These are phyloP conservation scores for Neofusicoccum cordaticola DNA, from an alignment of 2,329 filamentous ascomycete species.

Conservation along the genomic window DNA sequence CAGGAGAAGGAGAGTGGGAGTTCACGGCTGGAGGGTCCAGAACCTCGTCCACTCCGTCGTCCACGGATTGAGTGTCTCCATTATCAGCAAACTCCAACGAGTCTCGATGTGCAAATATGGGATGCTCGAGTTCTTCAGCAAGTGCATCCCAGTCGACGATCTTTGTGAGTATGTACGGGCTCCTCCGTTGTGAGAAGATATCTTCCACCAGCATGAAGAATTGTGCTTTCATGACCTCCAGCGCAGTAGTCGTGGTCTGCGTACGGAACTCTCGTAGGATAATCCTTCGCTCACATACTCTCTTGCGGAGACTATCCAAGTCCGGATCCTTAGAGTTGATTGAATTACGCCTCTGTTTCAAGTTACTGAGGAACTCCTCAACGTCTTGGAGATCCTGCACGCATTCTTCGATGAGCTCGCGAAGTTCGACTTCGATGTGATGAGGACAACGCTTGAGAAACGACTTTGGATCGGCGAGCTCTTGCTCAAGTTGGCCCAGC, in stretches of 20 bases:
- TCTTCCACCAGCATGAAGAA: background rate
- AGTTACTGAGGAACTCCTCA: background rate
- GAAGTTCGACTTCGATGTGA: conserved; percentile 1
- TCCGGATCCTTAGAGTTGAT: background rate
- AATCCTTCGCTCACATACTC: background rate
- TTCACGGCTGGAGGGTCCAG: background rate
- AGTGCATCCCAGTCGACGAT: conserved; percentile 14
- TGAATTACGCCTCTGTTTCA: background rate
- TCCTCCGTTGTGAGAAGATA: background rate
- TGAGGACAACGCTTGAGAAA: conserved; percentile 3
- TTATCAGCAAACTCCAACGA: background rate
- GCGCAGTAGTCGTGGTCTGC: background rate
- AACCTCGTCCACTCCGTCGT: background rate
- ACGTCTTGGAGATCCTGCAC: background rate
- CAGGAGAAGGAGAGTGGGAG: background rate
- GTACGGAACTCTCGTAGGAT: background rate
- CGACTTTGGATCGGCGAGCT: background rate
- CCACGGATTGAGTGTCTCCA: background rate
- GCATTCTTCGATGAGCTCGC: conserved; percentile 1
- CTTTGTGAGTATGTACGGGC: background rate
- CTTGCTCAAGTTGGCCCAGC: background rate
- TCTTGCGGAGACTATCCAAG: background rate
- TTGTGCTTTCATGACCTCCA: conserved; percentile 2
- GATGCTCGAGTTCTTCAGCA: background rate
- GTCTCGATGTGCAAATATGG: background rate